phyloP scores from a whole-genome alignment of 495 filamentous ascomycete genomes.

The Penicillium atrosanguineum region DNA sequence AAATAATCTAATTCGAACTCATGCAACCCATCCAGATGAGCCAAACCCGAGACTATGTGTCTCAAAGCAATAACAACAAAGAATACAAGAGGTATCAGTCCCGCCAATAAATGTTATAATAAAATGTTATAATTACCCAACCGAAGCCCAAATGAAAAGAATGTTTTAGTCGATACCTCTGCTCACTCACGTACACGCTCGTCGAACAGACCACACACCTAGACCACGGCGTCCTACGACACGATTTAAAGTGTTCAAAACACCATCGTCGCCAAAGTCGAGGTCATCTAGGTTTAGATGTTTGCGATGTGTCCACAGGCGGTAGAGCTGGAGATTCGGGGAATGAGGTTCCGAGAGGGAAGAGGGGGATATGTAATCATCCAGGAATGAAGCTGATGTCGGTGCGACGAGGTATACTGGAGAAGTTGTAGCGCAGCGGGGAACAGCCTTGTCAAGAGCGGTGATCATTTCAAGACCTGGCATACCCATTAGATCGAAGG shows the following conservation, averaged over 20 bases:
- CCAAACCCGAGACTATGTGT: too few species aligned
- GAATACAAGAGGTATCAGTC: not conserved
- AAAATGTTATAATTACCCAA: not conserved
- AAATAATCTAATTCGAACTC: too few species aligned
- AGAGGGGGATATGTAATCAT: constrained; percentile 49
- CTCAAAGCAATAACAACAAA: not conserved
- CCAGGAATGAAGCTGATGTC: constrained; percentile 68
- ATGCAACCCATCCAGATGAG: too few species aligned
- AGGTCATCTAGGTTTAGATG: constrained; percentile 93
- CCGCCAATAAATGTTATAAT: not conserved
- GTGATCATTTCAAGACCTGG: constrained; percentile 57
- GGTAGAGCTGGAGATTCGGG: constrained; percentile 42
- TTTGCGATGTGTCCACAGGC: constrained; percentile 67
- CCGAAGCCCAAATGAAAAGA: not conserved
- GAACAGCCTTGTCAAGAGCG: constrained; percentile 51
- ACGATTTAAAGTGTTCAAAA: constrained; percentile 67
- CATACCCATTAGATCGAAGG: constrained; percentile 81
- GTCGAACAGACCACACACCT: constrained; percentile 67
- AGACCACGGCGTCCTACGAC: constrained; percentile 81
- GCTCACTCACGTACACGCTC: constrained; percentile 17
- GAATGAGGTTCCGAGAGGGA: constrained; percentile 3
- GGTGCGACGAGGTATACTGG: constrained; percentile 64
- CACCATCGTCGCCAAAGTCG: constrained; percentile 81
- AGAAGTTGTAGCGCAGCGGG: constrained; percentile 47
- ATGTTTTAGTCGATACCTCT: not conserved